Evolutionary conservation across 176 grass and related monocot genomes (phyloP).

Genomic region (Oryza coarctata): DNA sequence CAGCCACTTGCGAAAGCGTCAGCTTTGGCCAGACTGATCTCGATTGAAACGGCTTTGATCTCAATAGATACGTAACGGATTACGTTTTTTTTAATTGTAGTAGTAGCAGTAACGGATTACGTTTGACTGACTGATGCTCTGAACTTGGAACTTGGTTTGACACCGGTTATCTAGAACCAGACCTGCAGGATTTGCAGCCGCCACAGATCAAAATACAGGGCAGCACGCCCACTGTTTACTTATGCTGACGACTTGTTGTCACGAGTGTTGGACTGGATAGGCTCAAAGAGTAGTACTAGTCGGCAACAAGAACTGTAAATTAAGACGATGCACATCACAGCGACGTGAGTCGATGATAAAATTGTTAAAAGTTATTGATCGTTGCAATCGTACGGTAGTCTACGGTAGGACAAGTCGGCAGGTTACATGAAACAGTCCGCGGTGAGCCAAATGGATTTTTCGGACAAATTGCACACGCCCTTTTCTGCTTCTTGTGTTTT

Average conservation of each 20-base stretch:
- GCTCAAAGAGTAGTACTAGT: not conserved
- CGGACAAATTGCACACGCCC: not conserved
- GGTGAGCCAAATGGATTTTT: not conserved
- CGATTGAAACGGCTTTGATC: not conserved
- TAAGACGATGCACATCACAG: not conserved
- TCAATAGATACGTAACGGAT: not conserved
- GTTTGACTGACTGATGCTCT: not conserved
- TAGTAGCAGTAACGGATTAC: not conserved
- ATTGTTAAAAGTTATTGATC: not conserved
- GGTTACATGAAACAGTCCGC: not conserved
- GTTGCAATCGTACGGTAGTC: not conserved
- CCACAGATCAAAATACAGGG: not conserved
- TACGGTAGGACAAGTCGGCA: not conserved
- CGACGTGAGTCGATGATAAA: not conserved
- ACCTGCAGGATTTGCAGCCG: not conserved
- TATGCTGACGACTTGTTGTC: not conserved
- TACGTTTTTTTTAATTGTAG: not conserved
- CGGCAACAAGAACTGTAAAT: not conserved
- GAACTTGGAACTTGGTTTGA: not conserved
- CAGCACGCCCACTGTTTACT: conserved; percentile 8
- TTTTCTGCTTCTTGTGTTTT: too few relatives aligned
- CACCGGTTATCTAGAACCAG: not conserved
- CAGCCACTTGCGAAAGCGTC: not conserved
- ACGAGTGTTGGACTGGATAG: not conserved
- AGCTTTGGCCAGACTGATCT: not conserved